A percentile compares a stretch with the other conserved stretches of the same genome.
Evolutionary conservation across 768 basidiomycete species (phyloP).

Genomic region (Mycena sanguinolenta): DNA sequence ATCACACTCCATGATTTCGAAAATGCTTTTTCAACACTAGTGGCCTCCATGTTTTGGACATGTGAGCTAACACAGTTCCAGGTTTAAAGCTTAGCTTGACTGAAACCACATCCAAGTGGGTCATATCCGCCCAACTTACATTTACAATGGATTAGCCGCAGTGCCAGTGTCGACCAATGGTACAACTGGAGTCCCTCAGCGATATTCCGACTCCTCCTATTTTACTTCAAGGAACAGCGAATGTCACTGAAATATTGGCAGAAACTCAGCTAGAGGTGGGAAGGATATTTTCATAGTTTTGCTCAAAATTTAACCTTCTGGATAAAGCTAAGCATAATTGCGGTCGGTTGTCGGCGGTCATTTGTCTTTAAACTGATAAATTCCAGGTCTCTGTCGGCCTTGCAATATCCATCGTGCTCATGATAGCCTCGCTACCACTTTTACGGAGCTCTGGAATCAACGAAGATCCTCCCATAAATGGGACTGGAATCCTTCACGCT

Average conservation of each 20-base stretch:
- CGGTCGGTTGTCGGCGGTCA: neutral
- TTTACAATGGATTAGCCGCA: too few relatives aligned
- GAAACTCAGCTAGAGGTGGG: neutral
- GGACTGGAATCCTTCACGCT: too few relatives aligned
- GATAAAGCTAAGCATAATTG: neutral
- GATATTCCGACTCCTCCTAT: neutral
- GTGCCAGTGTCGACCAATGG: neutral
- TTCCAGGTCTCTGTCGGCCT: slow-evolving; percentile 15
- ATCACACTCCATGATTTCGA: slow-evolving; percentile 13
- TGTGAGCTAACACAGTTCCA: neutral
- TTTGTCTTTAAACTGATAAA: neutral
- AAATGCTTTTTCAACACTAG: slow-evolving; percentile 8
- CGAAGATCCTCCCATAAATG: neutral
- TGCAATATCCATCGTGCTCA: neutral
- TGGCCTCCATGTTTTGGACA: slow-evolving; percentile 19
- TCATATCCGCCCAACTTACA: slow-evolving; percentile 3
- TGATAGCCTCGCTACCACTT: neutral
- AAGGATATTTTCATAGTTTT: too few relatives aligned
- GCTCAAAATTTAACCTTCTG: too few relatives aligned
- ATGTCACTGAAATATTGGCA: neutral
- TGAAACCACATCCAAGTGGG: neutral
- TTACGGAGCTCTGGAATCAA: neutral
- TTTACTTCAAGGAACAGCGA: neutral
- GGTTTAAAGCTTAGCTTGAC: neutral
- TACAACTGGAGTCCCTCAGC: neutral